Evolutionary conservation across 345 rosid species (phyloP).

Genomic region (Arabidopsis suecica): DNA sequence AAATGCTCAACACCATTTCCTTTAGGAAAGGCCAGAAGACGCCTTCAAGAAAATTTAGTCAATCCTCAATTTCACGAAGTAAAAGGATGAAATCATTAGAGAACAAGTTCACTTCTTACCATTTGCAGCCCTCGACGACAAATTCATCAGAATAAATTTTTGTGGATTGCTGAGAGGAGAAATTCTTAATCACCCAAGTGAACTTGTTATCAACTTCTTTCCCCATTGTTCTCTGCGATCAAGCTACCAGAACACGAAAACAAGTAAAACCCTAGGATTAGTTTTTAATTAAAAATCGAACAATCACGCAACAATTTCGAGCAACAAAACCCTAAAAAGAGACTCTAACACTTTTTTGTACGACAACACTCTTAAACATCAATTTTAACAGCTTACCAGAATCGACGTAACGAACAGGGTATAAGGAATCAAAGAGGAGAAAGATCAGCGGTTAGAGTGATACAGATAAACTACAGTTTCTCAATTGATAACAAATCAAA

Average conservation of each 20-base stretch:
- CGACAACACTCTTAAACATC: background rate
- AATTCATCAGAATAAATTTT: constrained; percentile 5
- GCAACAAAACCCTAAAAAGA: background rate
- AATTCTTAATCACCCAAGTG: constrained; percentile 24
- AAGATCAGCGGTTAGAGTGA: background rate
- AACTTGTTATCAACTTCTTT: constrained; percentile 4
- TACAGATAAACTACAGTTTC: too few species aligned
- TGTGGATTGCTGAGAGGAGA: background rate
- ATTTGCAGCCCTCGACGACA: background rate
- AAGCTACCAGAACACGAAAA: background rate
- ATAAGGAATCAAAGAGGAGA: background rate
- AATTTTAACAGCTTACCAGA: background rate
- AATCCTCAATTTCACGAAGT: constrained; percentile 30
- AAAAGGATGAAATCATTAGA: background rate
- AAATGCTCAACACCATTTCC: constrained; percentile 48
- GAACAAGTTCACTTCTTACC: background rate
- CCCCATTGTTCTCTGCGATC: constrained; percentile 11
- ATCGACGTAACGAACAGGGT: background rate
- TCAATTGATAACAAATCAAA: too few species aligned
- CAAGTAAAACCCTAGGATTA: background rate
- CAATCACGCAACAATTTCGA: background rate
- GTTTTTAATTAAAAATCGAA: background rate
- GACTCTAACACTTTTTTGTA: background rate
- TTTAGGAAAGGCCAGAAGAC: constrained; percentile 69
- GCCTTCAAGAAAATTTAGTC: constrained; percentile 50